Conservation (phyloP, 768 basidiomycete genomes). For the Neoboletus subvelutipes region DNA sequence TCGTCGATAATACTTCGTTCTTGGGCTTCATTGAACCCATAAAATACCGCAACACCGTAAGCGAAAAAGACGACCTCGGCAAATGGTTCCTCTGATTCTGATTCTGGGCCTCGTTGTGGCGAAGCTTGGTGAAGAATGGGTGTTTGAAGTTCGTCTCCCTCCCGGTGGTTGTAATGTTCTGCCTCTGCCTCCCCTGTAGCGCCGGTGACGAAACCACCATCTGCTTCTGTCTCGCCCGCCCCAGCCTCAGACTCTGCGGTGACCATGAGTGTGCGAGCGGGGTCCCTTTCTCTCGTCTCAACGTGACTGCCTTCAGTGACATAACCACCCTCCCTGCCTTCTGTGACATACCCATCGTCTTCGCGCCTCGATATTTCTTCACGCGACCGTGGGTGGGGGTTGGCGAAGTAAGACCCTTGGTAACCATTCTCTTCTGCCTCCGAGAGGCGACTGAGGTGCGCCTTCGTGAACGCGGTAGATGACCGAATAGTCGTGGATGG, state of each 20-base stretch:
- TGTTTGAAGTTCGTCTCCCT: constrained; percentile 4
- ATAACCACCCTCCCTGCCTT: constrained; percentile 54
- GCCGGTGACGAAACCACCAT: constrained; percentile 14
- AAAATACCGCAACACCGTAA: constrained; percentile 92
- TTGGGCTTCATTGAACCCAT: constrained; percentile 77
- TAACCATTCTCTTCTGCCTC: constrained; percentile 91
- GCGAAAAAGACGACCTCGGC: constrained; percentile 80
- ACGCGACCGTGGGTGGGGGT: constrained; percentile 16
- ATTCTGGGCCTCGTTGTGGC: constrained; percentile 1
- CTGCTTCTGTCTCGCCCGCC: constrained; percentile 9
- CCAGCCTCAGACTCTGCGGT: constrained; percentile 11
- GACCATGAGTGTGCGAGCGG: background rate
- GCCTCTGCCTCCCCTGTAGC: constrained; percentile 13
- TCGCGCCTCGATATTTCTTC: constrained; percentile 17
- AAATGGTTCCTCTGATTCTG: constrained; percentile 42
- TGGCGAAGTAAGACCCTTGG: constrained; percentile 77
- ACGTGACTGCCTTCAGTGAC: constrained; percentile 41
- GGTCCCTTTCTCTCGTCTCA: constrained; percentile 3
- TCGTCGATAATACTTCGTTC: constrained; percentile 87
- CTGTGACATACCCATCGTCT: constrained; percentile 26
- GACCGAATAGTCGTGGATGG: constrained; percentile 85
- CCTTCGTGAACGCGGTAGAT: constrained; percentile 60
- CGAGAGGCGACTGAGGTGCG: constrained; percentile 66
- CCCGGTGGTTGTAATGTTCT: constrained; percentile 5
- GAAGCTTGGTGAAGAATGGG: constrained; percentile 1